These are phyloP conservation scores for Acorus calamus DNA, from an alignment of 106 monocot species.

Conservation along the genomic window DNA sequence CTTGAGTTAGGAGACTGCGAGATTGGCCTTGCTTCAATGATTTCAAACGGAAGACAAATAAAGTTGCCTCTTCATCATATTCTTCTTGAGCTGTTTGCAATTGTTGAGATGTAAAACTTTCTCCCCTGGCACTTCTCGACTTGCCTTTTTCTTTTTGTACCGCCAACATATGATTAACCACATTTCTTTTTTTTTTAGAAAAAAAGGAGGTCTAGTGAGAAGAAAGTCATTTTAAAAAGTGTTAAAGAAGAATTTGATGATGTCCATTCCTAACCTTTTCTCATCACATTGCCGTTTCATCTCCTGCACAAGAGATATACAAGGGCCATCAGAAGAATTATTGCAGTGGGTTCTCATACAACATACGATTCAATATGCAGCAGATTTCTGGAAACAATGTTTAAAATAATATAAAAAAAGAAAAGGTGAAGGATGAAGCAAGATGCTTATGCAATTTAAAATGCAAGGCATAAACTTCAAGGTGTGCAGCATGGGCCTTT, in stretches of 20 bases:
- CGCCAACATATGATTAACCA: constrained; percentile 55
- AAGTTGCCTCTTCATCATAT: constrained; percentile 72
- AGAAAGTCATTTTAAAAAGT: too few species aligned
- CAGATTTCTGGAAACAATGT: not conserved
- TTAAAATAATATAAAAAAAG: too few species aligned
- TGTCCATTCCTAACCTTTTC: constrained; percentile 36
- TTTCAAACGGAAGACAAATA: constrained; percentile 88
- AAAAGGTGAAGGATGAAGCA: too few species aligned
- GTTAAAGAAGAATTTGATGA: not conserved
- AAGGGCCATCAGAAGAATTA: too few species aligned
- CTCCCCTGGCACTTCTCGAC: constrained; percentile 48
- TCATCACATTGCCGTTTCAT: constrained; percentile 89
- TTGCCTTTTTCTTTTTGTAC: constrained; percentile 56
- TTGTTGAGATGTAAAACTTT: constrained; percentile 42
- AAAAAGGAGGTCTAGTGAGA: not conserved
- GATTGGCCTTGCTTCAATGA: constrained; percentile 94
- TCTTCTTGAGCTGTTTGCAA: constrained; percentile 74
- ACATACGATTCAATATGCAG: not conserved
- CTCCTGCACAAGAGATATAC: constrained; percentile 32
- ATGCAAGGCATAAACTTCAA: too few species aligned
- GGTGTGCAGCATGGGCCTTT: too few species aligned
- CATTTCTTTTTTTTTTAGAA: constrained; percentile 30
- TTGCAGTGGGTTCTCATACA: not conserved
- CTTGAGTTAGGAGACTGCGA: constrained; percentile 82
- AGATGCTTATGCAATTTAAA: too few species aligned